Conservation (phyloP, 129 eudicot genomes). For the Calendula officinalis region DNA sequence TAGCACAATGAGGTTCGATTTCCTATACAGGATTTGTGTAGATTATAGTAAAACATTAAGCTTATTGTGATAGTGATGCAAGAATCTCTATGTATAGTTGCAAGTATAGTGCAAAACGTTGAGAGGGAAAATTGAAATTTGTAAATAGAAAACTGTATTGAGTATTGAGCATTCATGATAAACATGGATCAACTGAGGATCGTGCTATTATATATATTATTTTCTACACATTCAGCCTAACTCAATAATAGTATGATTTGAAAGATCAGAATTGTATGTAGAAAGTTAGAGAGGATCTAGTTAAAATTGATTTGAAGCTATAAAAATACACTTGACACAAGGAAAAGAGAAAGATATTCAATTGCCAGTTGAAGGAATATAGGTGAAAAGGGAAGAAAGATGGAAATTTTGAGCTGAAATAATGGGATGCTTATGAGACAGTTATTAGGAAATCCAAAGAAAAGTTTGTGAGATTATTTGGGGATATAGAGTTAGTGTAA, state of each 20-base stretch:
- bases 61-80: not conserved
- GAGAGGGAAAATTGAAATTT: not conserved
- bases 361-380: not conserved
- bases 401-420: no score
- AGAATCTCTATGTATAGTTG: not conserved
- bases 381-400: no score
- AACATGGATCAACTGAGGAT: not conserved
- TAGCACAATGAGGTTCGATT: not conserved
- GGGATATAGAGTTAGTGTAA: not conserved
- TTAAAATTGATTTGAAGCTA: not conserved
- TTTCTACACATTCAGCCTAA: not conserved
- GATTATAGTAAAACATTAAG: not conserved
- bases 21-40: constrained; percentile 6
- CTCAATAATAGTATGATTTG: not conserved
- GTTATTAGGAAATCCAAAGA: no score
- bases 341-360: not conserved
- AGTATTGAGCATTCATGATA: not conserved
- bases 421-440: no score
- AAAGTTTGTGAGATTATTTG: not conserved
- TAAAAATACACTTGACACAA: not conserved
- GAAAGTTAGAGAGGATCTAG: no score
- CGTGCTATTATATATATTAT: not conserved
- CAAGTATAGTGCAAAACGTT: not conserved
- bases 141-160: not conserved
- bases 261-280: not conserved